Evolutionary conservation across 1,284 basidiomycete species (phyloP), one percentile per base, ranked within the genome.

Genomic region (Ganoderma sinense): DNA sequence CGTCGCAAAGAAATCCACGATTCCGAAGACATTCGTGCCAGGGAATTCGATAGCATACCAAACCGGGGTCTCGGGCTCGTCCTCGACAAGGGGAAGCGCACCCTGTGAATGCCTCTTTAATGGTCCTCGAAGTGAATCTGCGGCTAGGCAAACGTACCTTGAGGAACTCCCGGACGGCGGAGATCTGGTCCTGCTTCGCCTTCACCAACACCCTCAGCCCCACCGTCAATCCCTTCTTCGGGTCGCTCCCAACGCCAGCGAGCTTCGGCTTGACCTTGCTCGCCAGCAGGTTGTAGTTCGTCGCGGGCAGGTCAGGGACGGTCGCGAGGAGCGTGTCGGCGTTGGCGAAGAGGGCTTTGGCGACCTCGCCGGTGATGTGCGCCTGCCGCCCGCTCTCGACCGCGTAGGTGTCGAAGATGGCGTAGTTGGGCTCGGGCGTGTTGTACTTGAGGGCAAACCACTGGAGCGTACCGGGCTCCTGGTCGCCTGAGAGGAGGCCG

Each of bases 41-140:
- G 80, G 75, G 64, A 81, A 81, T 68, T 83, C 77, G 65, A 84
- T 73, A 4, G 83, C 82, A 66, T 82, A 85, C 83, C 83, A 84
- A 41, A 81, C 76, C 13, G 78, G 76, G 2, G 83, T 84, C 43
- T 75, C 74, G 1, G 75, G 65, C 73, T 84, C 83, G 2, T 75
- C 77, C 58, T 83, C 78, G 62, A 84, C 79, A 11, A 82, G 75
- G 4, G 81, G 77, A 4, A 81, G 72, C 20, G 81, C 82, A 40
- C 78, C 74, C 81, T 83, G 53, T 10, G 14, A 2, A 18, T 14
- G 1, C 26, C 11, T 39, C 36, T 33, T 56, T 7, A 51, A 10
- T 10, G 4, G 4, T 18, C 8, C 45, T 18, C 16, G 31, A 10
- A 56, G 16, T 18, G 0, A 36, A 31, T 1, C 36, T 29, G 20